Evolutionary conservation across 257 asterid genomes (phyloP).

Genomic region (Petunia axillaris): DNA sequence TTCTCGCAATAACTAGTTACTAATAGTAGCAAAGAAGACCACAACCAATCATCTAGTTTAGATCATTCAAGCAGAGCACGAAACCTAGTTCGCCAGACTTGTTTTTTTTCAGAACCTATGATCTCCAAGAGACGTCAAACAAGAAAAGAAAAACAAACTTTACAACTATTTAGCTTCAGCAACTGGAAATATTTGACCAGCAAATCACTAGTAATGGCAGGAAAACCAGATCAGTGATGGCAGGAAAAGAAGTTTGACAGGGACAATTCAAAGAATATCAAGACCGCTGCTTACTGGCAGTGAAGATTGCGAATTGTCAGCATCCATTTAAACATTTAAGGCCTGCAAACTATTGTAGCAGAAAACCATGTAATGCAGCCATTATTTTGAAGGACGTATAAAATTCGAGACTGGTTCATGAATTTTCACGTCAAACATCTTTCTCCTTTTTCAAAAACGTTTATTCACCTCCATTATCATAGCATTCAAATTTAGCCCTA

Average conservation of each 20-base stretch:
- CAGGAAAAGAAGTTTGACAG: not conserved
- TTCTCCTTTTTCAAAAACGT: not conserved
- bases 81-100: constrained; percentile 3
- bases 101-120: constrained; percentile 16
- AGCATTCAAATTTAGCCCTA: not conserved
- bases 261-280: not conserved
- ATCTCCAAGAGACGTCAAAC: constrained; percentile 23
- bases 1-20: not conserved
- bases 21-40: not conserved
- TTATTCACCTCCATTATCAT: not conserved
- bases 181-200: not conserved
- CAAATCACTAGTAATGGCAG: not conserved
- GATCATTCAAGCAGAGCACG: not conserved
- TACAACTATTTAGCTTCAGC: not conserved
- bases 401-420: not conserved
- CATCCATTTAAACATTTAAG: not conserved
- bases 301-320: not conserved
- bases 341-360: not conserved
- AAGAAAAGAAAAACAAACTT: not conserved
- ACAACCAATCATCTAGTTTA: constrained; percentile 7
- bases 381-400: not conserved
- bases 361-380: not conserved
- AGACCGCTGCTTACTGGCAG: not conserved
- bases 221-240: not conserved
- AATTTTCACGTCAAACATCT: not conserved